Conservation (phyloP, 2,329 filamentous ascomycete genomes). For the Penicillium olsonii region DNA sequence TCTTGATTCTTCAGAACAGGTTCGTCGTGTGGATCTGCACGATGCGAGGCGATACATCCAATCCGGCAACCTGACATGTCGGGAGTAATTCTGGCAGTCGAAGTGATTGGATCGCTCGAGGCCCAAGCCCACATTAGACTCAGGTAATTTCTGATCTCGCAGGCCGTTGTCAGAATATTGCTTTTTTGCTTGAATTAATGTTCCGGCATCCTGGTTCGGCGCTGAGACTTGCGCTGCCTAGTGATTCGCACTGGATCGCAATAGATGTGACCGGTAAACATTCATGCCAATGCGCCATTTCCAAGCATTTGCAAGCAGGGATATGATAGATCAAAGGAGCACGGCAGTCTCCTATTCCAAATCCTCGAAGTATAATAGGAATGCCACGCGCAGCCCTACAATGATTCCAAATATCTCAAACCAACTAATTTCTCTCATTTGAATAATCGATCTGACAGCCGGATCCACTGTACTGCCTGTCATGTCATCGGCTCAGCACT, state of each 20-base stretch:
- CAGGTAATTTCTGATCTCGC: not conserved
- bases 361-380: constrained; percentile 8
- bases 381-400: constrained; percentile 3
- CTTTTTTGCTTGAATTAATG: not conserved
- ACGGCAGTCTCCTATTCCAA: not conserved
- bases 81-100: not conserved
- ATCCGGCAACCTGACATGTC: constrained; percentile 2
- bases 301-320: not conserved
- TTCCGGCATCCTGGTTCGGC: not conserved
- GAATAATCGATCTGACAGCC: constrained; percentile 1
- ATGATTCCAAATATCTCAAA: constrained; percentile 29
- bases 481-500: constrained; percentile 22
- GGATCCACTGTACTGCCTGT: constrained; percentile 7
- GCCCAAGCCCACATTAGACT: not conserved
- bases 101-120: not conserved
- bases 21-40: not conserved
- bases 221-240: constrained; percentile 3
- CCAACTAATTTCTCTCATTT: constrained; percentile 15
- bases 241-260: not conserved
- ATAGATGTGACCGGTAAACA: constrained; percentile 8
- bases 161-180: not conserved
- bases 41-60: constrained; percentile 5
- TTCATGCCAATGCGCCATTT: constrained; percentile 4
- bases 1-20: too few relatives aligned
- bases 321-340: constrained; percentile 18